phyloP scores from a whole-genome alignment of 164 flowering plant species.

The Nymphaea thermarum region DNA sequence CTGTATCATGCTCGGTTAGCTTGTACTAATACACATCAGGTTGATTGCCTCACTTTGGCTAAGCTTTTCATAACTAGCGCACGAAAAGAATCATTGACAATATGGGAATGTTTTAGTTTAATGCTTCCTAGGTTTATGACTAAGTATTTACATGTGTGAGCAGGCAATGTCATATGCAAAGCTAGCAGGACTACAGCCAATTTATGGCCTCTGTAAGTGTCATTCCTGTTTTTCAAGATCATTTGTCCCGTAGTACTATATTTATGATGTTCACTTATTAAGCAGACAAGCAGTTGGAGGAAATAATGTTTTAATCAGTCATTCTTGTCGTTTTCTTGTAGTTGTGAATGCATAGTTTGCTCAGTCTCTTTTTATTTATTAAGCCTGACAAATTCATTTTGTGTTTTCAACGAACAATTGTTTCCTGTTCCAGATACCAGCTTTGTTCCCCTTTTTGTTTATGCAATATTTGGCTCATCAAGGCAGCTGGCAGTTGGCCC shows the following conservation, averaged over 20 bases:
- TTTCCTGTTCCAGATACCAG: slow-evolving; percentile 57
- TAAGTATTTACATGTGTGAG: slow-evolving; percentile 1
- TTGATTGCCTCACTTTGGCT: neutral
- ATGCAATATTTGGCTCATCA: slow-evolving; percentile 92
- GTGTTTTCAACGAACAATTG: neutral
- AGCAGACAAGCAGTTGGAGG: too few relatives aligned
- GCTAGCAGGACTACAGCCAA: slow-evolving; percentile 89
- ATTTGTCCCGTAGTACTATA: neutral
- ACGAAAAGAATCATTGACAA: neutral
- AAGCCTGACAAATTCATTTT: too few relatives aligned
- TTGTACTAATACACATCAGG: neutral
- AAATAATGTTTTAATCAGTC: too few relatives aligned
- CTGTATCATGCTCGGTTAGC: neutral
- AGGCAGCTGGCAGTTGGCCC: slow-evolving; percentile 99
- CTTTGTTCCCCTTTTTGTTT: slow-evolving; percentile 83
- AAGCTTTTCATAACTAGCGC: neutral
- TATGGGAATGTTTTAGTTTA: neutral
- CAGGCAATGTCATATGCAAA: slow-evolving; percentile 98
- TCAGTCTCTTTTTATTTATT: too few relatives aligned
- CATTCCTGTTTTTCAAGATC: neutral
- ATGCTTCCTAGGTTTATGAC: neutral
- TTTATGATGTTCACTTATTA: too few relatives aligned
- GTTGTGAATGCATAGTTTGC: neutral
- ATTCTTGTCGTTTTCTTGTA: too few relatives aligned
- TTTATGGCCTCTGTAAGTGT: slow-evolving; percentile 95